Evolutionary conservation across 129 eudicot species (phyloP), one percentile per base, ranked within the genome.

Genomic region (Flaveria linearis): DNA sequence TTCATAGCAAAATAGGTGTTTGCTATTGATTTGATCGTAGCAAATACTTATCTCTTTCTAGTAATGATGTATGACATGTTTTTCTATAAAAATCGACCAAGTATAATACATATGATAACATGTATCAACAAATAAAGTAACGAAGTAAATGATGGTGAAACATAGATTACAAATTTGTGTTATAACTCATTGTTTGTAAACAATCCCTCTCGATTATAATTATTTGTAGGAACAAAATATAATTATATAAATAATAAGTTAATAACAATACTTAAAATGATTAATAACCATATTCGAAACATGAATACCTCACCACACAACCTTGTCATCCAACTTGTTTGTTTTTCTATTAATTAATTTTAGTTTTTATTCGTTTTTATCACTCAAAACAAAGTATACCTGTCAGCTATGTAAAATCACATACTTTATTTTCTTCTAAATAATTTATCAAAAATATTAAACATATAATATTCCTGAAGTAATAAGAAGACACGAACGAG

Each of bases 401-500:
- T 75, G 79, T 49, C 36, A 43, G 42, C 10, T 15, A 45, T 62
- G 45, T 61, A 43, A 61, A 43, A 43, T 43, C 14, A 60, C 53
- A 60, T 45, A 43, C 28, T 74, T 60, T 58, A 26, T 22, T 52
- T 22, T 74, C 42, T 4, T 9, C 9, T 15, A 22, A 41, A 73
- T 57, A 36, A 73, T 30, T 33, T 39, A 57, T 73, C 45, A 36
- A 25, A 20, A 20, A 42, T 36, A 17, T 20, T 30, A 39, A 73
- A 60, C 53, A 74, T 15, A 60, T 16, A 62, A 42, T 42, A 60
- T 12, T 42, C 11, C 33, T 60, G 22, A 45, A 45, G 0, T 45
- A 61, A 20, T 75, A 39, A 62, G 62, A 47, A 61, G 46, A 33
- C 49, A 75, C 71, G 8, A 12, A 62, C 61, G 25, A 74, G 78